Percentiles rank a stretch among this genome's conserved stretches.
Evolutionary conservation across 2,329 filamentous ascomycete genomes (phyloP).

Genomic region (Capronia epimyces): DNA sequence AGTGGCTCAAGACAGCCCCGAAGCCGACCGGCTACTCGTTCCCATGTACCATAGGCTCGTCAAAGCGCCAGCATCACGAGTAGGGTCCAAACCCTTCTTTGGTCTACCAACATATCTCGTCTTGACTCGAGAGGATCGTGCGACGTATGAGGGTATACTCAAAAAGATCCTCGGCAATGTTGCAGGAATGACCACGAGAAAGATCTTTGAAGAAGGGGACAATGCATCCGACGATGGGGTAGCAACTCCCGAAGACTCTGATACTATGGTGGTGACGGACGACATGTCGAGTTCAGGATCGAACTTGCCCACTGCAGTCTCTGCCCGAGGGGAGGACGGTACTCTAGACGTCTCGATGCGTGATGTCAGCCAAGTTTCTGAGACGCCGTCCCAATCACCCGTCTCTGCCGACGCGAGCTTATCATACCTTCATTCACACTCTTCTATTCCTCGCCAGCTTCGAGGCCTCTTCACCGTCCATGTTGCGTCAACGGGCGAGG

Average conservation of each 20-base stretch:
- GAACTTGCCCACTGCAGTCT: slow-evolving; percentile 64
- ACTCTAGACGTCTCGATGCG: slow-evolving; percentile 87
- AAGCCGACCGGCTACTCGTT: slow-evolving; percentile 44
- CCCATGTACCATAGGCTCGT: slow-evolving; percentile 44
- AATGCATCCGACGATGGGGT: slow-evolving; percentile 44
- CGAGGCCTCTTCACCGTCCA: slow-evolving; percentile 73
- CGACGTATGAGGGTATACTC: slow-evolving; percentile 64
- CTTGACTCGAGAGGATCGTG: slow-evolving; percentile 66
- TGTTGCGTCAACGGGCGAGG: slow-evolving; percentile 55
- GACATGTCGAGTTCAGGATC: slow-evolving; percentile 61
- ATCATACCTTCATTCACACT: slow-evolving; percentile 40
- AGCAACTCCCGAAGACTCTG: slow-evolving; percentile 53
- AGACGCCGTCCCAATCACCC: slow-evolving; percentile 14
- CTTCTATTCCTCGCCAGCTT: slow-evolving; percentile 58
- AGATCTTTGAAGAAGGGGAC: slow-evolving; percentile 50
- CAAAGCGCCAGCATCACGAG: slow-evolving; percentile 29
- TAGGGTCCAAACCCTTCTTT: slow-evolving; percentile 34
- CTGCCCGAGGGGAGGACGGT: slow-evolving; percentile 81
- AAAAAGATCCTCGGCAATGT: slow-evolving; percentile 74
- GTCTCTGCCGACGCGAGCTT: slow-evolving; percentile 37
- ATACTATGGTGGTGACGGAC: slow-evolving; percentile 60
- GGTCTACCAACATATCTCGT: slow-evolving; percentile 59
- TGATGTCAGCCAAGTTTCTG: slow-evolving; percentile 46
- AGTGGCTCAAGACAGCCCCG: slow-evolving; percentile 39
- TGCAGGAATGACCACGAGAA: slow-evolving; percentile 67